A percentile compares a stretch with the other conserved stretches of the same genome.
Conservation (phyloP, 305 asterid species). For the Nicotiana rustica region DNA sequence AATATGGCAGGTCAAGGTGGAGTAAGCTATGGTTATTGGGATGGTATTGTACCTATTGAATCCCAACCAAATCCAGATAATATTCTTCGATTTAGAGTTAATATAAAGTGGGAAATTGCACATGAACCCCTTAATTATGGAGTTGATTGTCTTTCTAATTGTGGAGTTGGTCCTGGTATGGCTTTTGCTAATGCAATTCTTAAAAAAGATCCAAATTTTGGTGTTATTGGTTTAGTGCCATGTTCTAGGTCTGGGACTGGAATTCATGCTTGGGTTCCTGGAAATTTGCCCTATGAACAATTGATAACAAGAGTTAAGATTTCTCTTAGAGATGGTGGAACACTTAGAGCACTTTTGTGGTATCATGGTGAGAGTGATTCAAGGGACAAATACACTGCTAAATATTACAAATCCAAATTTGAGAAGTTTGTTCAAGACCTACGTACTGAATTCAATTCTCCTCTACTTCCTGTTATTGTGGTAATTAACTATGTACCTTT, state of each 20-base stretch:
- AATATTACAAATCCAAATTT: not conserved
- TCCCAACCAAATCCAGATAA: constrained; percentile 24
- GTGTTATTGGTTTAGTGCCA: constrained; percentile 35
- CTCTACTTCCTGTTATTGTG: constrained; percentile 29
- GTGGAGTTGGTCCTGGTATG: constrained; percentile 37
- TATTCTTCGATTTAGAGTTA: constrained; percentile 21
- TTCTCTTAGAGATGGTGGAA: constrained; percentile 27
- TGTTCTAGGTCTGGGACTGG: constrained; percentile 34
- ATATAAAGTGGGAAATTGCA: constrained; percentile 31
- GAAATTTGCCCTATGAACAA: not conserved
- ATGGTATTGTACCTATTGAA: constrained; percentile 25
- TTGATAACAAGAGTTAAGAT: not conserved
- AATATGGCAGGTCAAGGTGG: constrained; percentile 39
- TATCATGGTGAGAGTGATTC: constrained; percentile 36
- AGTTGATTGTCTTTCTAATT: constrained; percentile 22
- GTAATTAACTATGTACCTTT: not conserved
- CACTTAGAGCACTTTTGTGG: constrained; percentile 32
- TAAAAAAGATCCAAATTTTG: constrained; percentile 25
- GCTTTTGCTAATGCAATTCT: constrained; percentile 35
- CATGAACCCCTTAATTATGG: constrained; percentile 33
- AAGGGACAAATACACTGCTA: not conserved
- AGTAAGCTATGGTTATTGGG: not conserved
- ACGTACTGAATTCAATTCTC: constrained; percentile 20
- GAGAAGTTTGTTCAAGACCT: not conserved
- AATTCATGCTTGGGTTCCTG: not conserved